These are phyloP conservation scores for Brassica rapa DNA, from an alignment of 345 rosid genomes.

Conservation along the genomic window DNA sequence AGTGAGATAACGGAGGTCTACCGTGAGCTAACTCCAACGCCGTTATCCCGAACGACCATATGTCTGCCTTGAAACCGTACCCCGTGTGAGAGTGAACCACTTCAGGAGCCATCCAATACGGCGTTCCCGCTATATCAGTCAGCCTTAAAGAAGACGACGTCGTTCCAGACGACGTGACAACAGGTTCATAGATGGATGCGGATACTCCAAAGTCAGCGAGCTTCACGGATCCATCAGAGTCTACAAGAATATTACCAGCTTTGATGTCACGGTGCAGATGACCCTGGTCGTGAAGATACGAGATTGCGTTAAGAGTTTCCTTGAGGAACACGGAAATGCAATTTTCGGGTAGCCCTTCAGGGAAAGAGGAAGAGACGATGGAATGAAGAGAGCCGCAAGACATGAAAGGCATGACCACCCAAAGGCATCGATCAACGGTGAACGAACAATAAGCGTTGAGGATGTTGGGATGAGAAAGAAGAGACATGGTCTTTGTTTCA, in stretches of 20 bases:
- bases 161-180: constrained; percentile 16
- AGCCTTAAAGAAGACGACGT: constrained; percentile 51
- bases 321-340: constrained; percentile 71
- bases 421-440: constrained; percentile 70
- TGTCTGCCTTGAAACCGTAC: constrained; percentile 86
- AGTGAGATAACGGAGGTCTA: constrained; percentile 77
- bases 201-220: constrained; percentile 92
- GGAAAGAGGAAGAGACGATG: constrained; percentile 66
- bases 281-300: constrained; percentile 81
- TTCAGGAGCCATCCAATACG: constrained; percentile 99
- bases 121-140: constrained; percentile 78
- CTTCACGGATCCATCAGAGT: constrained; percentile 66
- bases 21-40: constrained; percentile 89
- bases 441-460: constrained; percentile 83
- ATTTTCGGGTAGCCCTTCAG: constrained; percentile 67
- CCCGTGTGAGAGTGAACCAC: constrained; percentile 91
- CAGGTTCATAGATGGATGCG: constrained; percentile 65
- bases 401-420: constrained; percentile 98
- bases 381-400: constrained; percentile 83
- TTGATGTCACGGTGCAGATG: constrained; percentile 78
- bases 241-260: constrained; percentile 75
- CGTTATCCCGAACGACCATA: constrained; percentile 93
- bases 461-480: constrained; percentile 78
- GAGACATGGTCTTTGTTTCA: constrained; percentile 78
- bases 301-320: constrained; percentile 66